Percentiles rank a stretch among this genome's conserved stretches.
phyloP scores from a whole-genome alignment of 768 basidiomycete species.

The Boletus tylopilopsis region DNA sequence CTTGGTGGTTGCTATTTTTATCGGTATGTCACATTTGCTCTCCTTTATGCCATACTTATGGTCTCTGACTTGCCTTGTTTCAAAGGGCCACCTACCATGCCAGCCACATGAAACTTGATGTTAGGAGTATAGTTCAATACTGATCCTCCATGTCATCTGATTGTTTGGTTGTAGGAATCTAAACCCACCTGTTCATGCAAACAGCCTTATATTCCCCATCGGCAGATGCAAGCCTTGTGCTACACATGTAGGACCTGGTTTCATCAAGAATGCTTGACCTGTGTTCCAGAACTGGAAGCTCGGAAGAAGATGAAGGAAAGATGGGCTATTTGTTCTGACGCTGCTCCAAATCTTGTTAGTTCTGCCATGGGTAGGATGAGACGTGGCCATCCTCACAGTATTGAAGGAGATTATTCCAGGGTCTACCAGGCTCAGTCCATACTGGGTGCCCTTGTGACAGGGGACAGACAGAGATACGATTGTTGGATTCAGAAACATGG shows the following conservation, averaged over 20 bases:
- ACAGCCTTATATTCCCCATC: not conserved
- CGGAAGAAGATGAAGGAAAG: not conserved
- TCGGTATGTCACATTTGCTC: not conserved
- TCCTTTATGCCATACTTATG: too few relatives aligned
- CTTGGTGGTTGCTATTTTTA: not conserved
- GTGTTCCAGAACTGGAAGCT: not conserved
- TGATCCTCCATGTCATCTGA: not conserved
- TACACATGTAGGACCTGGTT: not conserved
- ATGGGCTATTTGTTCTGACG: not conserved
- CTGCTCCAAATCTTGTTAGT: not conserved
- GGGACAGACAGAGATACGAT: not conserved
- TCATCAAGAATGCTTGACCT: not conserved
- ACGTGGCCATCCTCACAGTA: not conserved
- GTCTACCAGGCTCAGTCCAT: conserved; percentile 9
- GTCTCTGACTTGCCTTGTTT: too few relatives aligned
- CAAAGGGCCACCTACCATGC: not conserved
- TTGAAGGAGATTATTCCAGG: not conserved
- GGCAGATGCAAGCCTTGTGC: not conserved
- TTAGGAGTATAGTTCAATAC: not conserved
- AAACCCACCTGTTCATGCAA: not conserved
- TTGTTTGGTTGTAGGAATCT: not conserved
- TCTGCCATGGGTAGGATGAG: not conserved
- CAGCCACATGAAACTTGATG: not conserved
- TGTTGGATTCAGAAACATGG: not conserved
- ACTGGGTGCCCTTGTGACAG: not conserved